Evolutionary conservation across 192 early-diverging fungal genomes (phyloP), one percentile per base, ranked within the genome.

Genomic region (Coemansia brasiliensis): DNA sequence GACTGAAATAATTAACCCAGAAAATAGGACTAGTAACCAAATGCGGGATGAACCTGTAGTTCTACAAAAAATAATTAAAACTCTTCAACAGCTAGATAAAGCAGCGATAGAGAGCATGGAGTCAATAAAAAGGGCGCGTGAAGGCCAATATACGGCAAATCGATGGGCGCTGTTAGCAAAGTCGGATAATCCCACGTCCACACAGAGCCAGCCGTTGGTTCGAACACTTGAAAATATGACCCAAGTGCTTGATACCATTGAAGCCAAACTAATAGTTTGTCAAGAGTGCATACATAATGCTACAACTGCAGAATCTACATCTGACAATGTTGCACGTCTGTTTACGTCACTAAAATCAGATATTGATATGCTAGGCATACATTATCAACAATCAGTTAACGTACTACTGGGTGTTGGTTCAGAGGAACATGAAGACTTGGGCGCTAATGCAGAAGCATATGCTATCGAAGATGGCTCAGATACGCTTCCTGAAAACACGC

Each of bases 291-390:
- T 68, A 38, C 41, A 43, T 5, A 46, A 32, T 10, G 18, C 29
- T 3, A 62, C 39, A 13, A 22, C 38, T 3, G 46, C 20, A 7
- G 45, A 6, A 3, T 21, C 9, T 35, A 37, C 46, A 21, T 38
- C 55, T 3, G 63, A 76, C 10, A 46, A 66, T 5, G 44, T 59
- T 3, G 74, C 69, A 0, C 60, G 61, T 1, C 21, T 79, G 21
- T 79, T 79, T 59, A 52, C 75, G 0, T 79, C 75, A 18, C 54
- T 79, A 39, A 79, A 79, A 46, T 6, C 57, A 0, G 75, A 79
- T 11, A 64, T 79, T 9, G 75, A 79, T 17, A 38, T 50, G 20
- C 52, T 79, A 7, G 52, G 50, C 5, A 24, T 26, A 3, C 61
- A 63, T 5, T 79, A 79, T 40, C 75, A 79, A 38, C 53, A 52